A percentile compares a stretch with the other conserved stretches of the same genome.
These are phyloP conservation scores for Stephania yunnanensis DNA, from an alignment of 164 flowering plant genomes.

Conservation along the genomic window DNA sequence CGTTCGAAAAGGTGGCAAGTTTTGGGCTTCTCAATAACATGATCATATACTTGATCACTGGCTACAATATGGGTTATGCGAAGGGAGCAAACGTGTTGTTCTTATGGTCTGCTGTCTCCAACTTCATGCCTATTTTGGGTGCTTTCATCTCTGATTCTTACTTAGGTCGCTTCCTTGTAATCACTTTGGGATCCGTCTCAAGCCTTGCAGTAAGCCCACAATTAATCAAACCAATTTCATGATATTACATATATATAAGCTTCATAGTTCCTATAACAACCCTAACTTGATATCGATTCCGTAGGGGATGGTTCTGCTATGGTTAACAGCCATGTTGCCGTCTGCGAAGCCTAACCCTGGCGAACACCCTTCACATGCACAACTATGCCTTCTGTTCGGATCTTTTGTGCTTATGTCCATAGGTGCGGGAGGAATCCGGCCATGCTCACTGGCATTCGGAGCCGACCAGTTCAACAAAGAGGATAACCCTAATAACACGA, in stretches of 20 bases:
- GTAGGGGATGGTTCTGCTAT: constrained; percentile 39
- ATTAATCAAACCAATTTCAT: neutral
- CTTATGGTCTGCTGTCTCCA: constrained; percentile 39
- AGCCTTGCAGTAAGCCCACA: constrained; percentile 37
- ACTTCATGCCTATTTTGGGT: constrained; percentile 38
- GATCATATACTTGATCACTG: constrained; percentile 39
- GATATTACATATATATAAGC: too few species aligned
- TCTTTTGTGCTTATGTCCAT: constrained; percentile 40
- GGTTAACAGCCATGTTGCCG: constrained; percentile 35
- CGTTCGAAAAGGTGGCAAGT: constrained; percentile 52
- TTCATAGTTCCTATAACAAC: too few species aligned
- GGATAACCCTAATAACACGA: constrained; percentile 23
- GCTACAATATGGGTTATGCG: constrained; percentile 29
- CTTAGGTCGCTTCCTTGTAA: constrained; percentile 54
- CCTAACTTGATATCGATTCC: too few species aligned
- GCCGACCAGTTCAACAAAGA: constrained; percentile 36
- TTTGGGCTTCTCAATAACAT: constrained; percentile 47
- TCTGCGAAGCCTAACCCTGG: constrained; percentile 27
- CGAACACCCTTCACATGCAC: constrained; percentile 18
- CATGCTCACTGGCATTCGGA: constrained; percentile 52
- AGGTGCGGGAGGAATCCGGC: constrained; percentile 47
- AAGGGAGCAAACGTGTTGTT: constrained; percentile 32
- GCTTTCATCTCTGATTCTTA: constrained; percentile 64
- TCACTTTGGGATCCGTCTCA: constrained; percentile 34
- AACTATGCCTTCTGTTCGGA: constrained; percentile 23